These are phyloP conservation scores for Peniophora sp. DNA, from an alignment of 1,284 basidiomycete genomes.

Conservation along the genomic window DNA sequence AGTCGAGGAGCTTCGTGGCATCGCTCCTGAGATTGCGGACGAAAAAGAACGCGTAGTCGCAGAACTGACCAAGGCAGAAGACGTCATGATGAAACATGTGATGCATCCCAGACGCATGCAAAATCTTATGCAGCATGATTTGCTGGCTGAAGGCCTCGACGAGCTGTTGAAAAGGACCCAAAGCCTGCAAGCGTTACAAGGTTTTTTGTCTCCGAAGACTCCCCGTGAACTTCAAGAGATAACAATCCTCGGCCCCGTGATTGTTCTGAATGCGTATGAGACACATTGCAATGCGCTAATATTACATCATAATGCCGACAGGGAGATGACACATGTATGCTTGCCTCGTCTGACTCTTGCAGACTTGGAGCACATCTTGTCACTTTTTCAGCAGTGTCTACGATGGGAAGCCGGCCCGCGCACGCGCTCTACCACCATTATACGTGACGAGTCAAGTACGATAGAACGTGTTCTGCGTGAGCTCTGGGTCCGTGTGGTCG, in stretches of 20 bases:
- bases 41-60: not conserved
- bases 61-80: not conserved
- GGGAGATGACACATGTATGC: not conserved
- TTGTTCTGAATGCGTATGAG: not conserved
- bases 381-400: not conserved
- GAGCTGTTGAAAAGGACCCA: not conserved
- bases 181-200: not conserved
- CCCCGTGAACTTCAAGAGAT: not conserved
- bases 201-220: not conserved
- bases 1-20: conserved; percentile 10
- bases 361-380: not conserved
- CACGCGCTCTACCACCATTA: too few species aligned
- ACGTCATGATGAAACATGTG: not conserved
- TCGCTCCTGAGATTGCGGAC: conserved; percentile 8
- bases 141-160: not conserved
- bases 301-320: not conserved
- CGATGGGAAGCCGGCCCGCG: too few species aligned
- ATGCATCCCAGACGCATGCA: too few species aligned
- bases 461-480: not conserved
- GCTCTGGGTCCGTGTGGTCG: not conserved
- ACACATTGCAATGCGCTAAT: not conserved
- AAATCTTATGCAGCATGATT: too few species aligned
- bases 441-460: not conserved
- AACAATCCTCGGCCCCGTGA: not conserved
- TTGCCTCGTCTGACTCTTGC: not conserved